phyloP scores from a whole-genome alignment of 2,329 filamentous ascomycete species.

The Epichloe festucae region DNA sequence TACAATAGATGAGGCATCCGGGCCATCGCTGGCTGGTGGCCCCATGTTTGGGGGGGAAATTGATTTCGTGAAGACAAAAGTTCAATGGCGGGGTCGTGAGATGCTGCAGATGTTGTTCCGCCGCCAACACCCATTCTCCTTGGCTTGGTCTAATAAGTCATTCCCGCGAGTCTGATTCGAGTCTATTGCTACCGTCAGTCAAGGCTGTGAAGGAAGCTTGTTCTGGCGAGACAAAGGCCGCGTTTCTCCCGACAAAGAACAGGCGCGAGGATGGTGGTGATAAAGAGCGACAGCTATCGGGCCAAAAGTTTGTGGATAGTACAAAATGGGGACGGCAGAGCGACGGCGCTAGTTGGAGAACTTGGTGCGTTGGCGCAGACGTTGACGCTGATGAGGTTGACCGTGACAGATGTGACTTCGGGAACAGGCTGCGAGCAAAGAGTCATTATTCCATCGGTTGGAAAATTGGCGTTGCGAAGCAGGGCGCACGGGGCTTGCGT shows the following conservation, averaged over 20 bases:
- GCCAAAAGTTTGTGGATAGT: neutral
- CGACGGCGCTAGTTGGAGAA: neutral
- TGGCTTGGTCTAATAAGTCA: slow-evolving; percentile 6
- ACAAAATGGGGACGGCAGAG: neutral
- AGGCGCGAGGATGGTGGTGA: neutral
- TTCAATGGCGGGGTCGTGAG: neutral
- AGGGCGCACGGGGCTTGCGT: neutral
- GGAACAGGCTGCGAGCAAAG: neutral
- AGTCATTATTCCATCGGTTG: neutral
- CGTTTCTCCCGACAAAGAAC: neutral
- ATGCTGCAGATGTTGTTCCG: slow-evolving; percentile 2
- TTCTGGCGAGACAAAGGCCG: neutral
- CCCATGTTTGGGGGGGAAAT: slow-evolving; percentile 19
- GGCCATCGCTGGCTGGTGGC: slow-evolving; percentile 34
- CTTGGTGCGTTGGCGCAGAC: neutral
- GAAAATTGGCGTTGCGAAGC: neutral
- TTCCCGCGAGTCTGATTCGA: neutral
- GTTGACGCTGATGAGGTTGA: neutral
- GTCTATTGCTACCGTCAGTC: neutral
- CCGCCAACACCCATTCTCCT: slow-evolving; percentile 7
- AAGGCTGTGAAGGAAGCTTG: neutral
- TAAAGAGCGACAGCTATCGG: neutral
- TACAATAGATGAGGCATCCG: slow-evolving; percentile 67
- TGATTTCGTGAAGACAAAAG: slow-evolving; percentile 9
- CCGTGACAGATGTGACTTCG: neutral